Base-by-base conservation (phyloP, 1,284 basidiomycete species). In the Pseudozyma pruni region DNA sequence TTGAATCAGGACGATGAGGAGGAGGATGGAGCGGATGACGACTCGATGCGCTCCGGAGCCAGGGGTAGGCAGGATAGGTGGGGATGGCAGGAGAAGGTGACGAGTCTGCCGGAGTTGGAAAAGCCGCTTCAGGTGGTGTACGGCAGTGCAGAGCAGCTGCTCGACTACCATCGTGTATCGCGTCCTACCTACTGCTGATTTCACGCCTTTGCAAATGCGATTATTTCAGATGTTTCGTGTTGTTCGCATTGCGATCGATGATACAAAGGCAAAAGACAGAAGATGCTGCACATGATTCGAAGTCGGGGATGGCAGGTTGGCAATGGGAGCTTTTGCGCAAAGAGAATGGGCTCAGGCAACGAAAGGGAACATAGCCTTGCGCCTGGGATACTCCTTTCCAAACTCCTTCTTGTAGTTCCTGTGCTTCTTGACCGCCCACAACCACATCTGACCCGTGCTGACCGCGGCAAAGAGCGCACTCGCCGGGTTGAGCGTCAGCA, bases 341-440 rank as follows among this genome's bases (percentile, higher is more conserved):
- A 43, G 17, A 4, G n/a, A 43, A 13, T 17, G 14, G 6, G 4
- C 8, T 56, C 23, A 70, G 19, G 67, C 67, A 42, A 89, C 75
- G 84, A 91, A 92, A 1, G 93, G 93, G 79, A 94, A 86, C 84
- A 95, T 90, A 42, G 88, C 89, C 83, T 90, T 92, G 82, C 93
- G 86, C 60, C 85, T 86, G 0, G 93, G 92, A 80, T 93, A 94
- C 67, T 90, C 88, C 74, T 88, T 89, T n/a, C 58, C 61, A 78
- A 97, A 97, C 83, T 98, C 94, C 81, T 90, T 92, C 86, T 90
- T 93, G 85, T 98, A 98, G 61, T 87, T 87, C 62, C 85, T 86
- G 81, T 97, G 94, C 85, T 97, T 98, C 86, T 94, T 94, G 41
- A 88, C 79, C 11, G 95, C 94, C 96, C 95, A 99, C 11, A 88